These are phyloP conservation scores for Sporobolomyces pararoseus DNA, from an alignment of 768 basidiomycete genomes.

Conservation along the genomic window DNA sequence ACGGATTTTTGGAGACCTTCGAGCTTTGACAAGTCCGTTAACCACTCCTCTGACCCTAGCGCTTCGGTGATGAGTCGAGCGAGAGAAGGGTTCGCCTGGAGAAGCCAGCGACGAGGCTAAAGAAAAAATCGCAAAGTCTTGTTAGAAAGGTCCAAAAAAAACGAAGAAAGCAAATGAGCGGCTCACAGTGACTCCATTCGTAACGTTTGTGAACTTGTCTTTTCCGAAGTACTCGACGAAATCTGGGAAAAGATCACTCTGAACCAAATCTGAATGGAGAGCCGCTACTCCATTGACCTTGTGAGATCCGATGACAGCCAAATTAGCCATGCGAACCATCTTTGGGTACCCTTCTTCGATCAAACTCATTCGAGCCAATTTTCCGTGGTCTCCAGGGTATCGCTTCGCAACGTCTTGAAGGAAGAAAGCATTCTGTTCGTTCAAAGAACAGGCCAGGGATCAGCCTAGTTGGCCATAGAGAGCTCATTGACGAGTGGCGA, in stretches of 20 bases:
- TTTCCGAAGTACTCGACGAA: conserved; percentile 81
- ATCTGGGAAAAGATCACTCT: conserved; percentile 51
- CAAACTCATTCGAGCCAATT: conserved; percentile 76
- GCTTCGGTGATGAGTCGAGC: conserved; percentile 78
- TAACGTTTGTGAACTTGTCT: conserved; percentile 74
- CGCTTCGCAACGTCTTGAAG: conserved; percentile 73
- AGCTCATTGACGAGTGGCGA: background rate
- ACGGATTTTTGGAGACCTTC: conserved; percentile 68
- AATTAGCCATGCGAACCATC: conserved; percentile 70
- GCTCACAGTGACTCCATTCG: conserved; percentile 71
- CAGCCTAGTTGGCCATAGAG: background rate
- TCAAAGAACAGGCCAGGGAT: no score
- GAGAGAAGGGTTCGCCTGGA: conserved; percentile 81
- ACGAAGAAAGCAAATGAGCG: no score
- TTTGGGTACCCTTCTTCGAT: conserved; percentile 60
- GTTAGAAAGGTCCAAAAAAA: conserved; percentile 54
- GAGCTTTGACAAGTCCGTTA: conserved; percentile 75
- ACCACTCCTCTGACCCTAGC: conserved; percentile 73
- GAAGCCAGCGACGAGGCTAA: conserved; percentile 75
- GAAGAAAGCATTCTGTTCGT: conserved; percentile 46
- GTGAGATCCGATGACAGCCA: conserved; percentile 80
- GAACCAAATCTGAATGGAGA: conserved; percentile 85
- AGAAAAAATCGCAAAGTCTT: conserved; percentile 55
- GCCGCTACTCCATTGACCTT: conserved; percentile 96
- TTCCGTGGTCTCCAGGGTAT: conserved; percentile 76